phyloP scores from a whole-genome alignment of 352 stramenopile genomes.

The Paralagenidium karlingii region DNA sequence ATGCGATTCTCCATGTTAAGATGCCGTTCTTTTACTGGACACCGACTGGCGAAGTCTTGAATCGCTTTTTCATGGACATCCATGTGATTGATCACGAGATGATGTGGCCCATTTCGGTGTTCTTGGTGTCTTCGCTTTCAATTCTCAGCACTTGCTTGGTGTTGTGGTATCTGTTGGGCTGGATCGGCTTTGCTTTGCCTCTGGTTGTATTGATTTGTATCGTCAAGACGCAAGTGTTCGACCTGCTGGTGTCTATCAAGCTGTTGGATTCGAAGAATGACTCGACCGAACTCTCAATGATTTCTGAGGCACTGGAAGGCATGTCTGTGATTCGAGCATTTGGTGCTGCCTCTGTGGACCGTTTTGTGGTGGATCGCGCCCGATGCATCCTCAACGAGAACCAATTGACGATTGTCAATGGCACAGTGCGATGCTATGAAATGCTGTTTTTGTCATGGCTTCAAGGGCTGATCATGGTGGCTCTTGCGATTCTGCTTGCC shows the following conservation, averaged over 20 bases:
- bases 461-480: no score
- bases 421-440: no score
- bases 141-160: conserved; percentile 16
- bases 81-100: conserved; percentile 16
- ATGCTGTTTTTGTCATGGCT: no score
- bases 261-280: conserved; percentile 13
- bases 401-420: no score
- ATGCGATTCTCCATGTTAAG: conserved; percentile 13
- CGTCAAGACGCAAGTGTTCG: conserved; percentile 19
- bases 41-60: conserved; percentile 20
- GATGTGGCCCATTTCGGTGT: no score
- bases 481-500: no score
- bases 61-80: conserved; percentile 20
- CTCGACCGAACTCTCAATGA: conserved; percentile 16
- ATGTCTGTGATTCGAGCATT: conserved; percentile 24
- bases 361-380: no score
- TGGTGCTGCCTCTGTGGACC: conserved; percentile 11
- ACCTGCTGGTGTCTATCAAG: conserved; percentile 18
- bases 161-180: conserved; percentile 16
- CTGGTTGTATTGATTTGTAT: conserved; percentile 15
- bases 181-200: conserved; percentile 8
- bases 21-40: conserved; percentile 24
- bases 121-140: conserved; percentile 14
- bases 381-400: no score
- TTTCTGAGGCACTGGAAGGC: conserved; percentile 25